phyloP scores from a whole-genome alignment of 2,329 filamentous ascomycete genomes.

The Calonectria leucothoes region DNA sequence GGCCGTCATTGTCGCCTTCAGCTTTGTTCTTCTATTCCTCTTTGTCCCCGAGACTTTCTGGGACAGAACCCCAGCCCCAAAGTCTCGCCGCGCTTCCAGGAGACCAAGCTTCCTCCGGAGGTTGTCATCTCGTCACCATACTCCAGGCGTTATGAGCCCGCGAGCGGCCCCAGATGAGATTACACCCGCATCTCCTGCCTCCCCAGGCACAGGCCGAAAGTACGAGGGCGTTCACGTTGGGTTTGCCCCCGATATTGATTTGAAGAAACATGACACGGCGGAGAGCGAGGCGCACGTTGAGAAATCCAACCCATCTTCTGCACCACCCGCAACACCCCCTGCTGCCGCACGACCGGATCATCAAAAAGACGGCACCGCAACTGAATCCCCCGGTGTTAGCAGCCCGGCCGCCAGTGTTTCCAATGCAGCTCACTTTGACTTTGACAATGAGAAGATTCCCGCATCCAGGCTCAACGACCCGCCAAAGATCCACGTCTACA shows the following conservation, averaged over 20 bases:
- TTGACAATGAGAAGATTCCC: conserved; percentile 57
- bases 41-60: conserved; percentile 97
- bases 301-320: not conserved
- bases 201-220: conserved; percentile 32
- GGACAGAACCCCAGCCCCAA: conserved; percentile 78
- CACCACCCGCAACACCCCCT: conserved; percentile 7
- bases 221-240: conserved; percentile 47
- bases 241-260: conserved; percentile 39
- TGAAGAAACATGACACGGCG: not conserved
- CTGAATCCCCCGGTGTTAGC: conserved; percentile 2
- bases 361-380: not conserved
- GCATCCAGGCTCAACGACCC: conserved; percentile 48
- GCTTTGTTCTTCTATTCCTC: conserved; percentile 80
- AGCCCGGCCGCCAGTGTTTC: conserved; percentile 34
- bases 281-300: not conserved
- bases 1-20: conserved; percentile 80
- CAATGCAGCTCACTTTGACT: conserved; percentile 43
- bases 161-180: conserved; percentile 11
- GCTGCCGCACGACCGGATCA: not conserved
- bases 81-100: conserved; percentile 44
- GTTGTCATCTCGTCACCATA: conserved; percentile 56
- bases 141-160: conserved; percentile 22
- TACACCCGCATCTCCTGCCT: conserved; percentile 18
- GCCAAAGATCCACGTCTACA: conserved; percentile 68
- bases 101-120: conserved; percentile 61